Evolutionary conservation across 2,329 filamentous ascomycete species (phyloP), one percentile per base, ranked within the genome.

Genomic region (Calonectria naviculata): DNA sequence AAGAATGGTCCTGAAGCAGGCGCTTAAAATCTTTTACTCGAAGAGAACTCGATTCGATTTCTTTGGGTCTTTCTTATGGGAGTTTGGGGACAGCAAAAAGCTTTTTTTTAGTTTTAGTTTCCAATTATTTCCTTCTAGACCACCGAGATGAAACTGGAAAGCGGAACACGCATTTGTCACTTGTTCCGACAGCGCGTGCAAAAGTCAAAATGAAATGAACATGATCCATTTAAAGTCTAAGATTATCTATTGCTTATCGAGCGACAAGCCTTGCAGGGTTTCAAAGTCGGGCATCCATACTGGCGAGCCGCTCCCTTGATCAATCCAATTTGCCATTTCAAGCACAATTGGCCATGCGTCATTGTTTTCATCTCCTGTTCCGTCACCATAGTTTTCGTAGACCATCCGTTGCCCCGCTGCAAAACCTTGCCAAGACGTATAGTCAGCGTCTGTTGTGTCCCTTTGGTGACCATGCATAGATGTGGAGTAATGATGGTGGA

Each of bases 271-370:
- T 19, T 61, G 56, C 17, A 61, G 24, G n/a, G 56, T 61, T 17
- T 61, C 56, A 61, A 61, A 61, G 19, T 61, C 56, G 2, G 56
- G 56, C 56, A 61, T 61, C 56, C 56, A 44, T 8, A 61, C 38
- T 17, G 56, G 56, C 19, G 56, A 42, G 13, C 56, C 56, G 19
- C 38, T 26, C 19, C 41, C 56, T 13, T 61, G 56, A 17, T 61
- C 56, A 44, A 61, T 61, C 56, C 56, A 61, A 41, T 61, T 61
- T 31, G 56, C 56, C 56, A 61, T 61, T 31, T 61, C 36, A 8
- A 61, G 4, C 9, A 61, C 56, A 17, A 61, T 61, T 12, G 36
- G 56, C 56, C 56, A 61, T 9, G 56, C 56, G 5, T 61, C 56
- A 24, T 29, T 44, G 19, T 61, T 44, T 4, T 41, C 38, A 5